Evolutionary conservation across 192 early-diverging fungal species (phyloP), one percentile per base, ranked within the genome.

Genomic region (Coemansia sp.): DNA sequence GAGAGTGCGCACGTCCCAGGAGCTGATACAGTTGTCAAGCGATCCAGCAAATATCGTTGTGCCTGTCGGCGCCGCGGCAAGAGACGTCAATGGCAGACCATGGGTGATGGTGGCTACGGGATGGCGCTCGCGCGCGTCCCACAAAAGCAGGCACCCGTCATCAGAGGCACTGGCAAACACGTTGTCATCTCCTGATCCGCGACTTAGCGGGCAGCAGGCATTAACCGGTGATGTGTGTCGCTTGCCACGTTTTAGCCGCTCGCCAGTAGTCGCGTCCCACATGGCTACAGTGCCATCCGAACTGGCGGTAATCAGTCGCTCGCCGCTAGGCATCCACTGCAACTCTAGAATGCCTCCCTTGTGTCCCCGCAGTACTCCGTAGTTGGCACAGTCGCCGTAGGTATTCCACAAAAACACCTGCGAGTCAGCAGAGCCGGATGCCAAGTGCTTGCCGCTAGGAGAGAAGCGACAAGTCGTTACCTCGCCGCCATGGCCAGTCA

Each of bases 341-440:
- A 96, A 67, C 73, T 99, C 93, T 65, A 95, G 63, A 18, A 99
- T 81, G 3, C 92, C 80, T 37, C 92, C 90, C 55, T 83, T 85
- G 69, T 99, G 95, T 16, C 94, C 95, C 59, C 91, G 89, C 59
- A 99, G 80, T 16, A 92, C 75, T 6, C 88, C 90, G 68, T 93
- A 96, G 77, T 99, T 99, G 52, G 77, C 60, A 70, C 93, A 93
- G 56, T 96, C 95, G 6, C 95, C 92, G 69, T 92, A 91, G 13
- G 92, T 92, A 61, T 93, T 91, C 97, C 97, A 99, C 39, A 99
- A 73, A 63, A 94, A 88, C 21, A 97, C 91, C n/a, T 83, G 79
- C 72, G 87, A 82, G 71, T 97, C 97, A 50, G 86, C 86, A 36
- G 89, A 88, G 33, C 86, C 91, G 26, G 93, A 94, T 0, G 93